Base-by-base conservation (phyloP, 192 early-diverging fungal species). In the Coemansia sp. region DNA sequence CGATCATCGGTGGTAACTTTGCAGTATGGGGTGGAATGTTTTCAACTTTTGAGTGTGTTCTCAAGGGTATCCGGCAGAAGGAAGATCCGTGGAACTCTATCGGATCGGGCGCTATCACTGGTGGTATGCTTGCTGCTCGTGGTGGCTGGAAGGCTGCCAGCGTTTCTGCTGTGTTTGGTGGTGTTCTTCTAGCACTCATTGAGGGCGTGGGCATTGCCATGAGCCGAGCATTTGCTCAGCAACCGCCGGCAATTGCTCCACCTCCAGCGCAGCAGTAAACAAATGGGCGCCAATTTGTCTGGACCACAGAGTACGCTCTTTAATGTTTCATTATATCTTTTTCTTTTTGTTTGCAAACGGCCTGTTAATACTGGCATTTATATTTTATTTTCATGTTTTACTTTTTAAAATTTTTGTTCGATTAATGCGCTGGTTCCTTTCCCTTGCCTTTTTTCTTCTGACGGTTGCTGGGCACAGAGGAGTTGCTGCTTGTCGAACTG, bases 71-170 rank as follows among this genome's bases (percentile, higher is more conserved):
- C 34, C 88, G 98, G 78, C 94, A 94, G 74, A 98, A 97, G 89
- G 98, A 99, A 71, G 98, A 99, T 83, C 90, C 94, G 18, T 99
- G 97, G 97, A 99, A 99, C 82, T 86, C 96, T 11, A 99, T 99
- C 63, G 81, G 89, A 52, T 91, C 93, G 18, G 98, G 98, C 60
- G 92, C 92, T 55, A 87, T 96, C 52, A 98, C 98, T 1, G 96
- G 98, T 48, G 98, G 93, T 8, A 85, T 97, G 59, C 77, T 99
- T 51, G 96, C 98, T 52, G 94, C 92, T 30, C 89, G 98, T 68
- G 90, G 83, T 48, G 86, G 86, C 12, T 73, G 81, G 67, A 89
- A 78, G 67, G 91, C 92, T n/a, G 91, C 93, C 32, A 75, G 85
- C 40, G 83, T 91, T 16, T 94, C 92, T 25, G 98, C 95, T 5